Base-by-base conservation (phyloP, 306 rosid genomes). In the Dryas drummondii region DNA sequence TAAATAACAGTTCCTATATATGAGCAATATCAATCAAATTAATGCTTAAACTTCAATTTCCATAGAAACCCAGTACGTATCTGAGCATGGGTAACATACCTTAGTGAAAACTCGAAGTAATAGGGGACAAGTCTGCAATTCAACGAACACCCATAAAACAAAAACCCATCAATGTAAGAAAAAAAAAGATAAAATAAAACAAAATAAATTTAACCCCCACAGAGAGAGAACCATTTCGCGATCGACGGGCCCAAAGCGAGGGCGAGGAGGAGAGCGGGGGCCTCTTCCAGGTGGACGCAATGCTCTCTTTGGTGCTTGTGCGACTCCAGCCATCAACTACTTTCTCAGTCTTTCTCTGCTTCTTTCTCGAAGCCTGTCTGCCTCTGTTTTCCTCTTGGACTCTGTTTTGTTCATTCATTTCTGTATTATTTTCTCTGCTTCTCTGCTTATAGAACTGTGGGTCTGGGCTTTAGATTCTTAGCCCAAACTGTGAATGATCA, bases 91-190 rank as follows among this genome's bases (percentile, higher is more conserved):
- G 22, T 53, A 45, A 62, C 76, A 13, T 85, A 92, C 97, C 97
- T 90, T 91, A 0, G 98, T 91, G 83, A 94, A 94, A 44, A 94
- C 96, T 54, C 97, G 94, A 71, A 94, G 96, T 56, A 94, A 75
- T 7, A 94, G 83, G 2, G 97, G 98, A 46, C 98, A 94, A 42
- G 97, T 91, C 97, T 93, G 89, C 48, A 86, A 59, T 11, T 41
- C 70, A 53, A 49, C 9, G 16, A 46, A 4, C 11, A 56, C 26
- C 53, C 47, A 2, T 44, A 51, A 32, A 54, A 27, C 7, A 61
- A 67, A n/a, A 52, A 17, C 15, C 10, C 57, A 49, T 11, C 15
- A 26, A 52, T 67, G 55, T 4, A 13, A 75, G 10, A 15, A 53
- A 57, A 45, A 7, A 19, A 17, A n/a, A n/a, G n/a, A 22, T 0